A percentile compares a stretch with the other conserved stretches of the same genome.
Conservation (phyloP, 1,284 basidiomycete species). For the Cryptococcus neoformans region DNA sequence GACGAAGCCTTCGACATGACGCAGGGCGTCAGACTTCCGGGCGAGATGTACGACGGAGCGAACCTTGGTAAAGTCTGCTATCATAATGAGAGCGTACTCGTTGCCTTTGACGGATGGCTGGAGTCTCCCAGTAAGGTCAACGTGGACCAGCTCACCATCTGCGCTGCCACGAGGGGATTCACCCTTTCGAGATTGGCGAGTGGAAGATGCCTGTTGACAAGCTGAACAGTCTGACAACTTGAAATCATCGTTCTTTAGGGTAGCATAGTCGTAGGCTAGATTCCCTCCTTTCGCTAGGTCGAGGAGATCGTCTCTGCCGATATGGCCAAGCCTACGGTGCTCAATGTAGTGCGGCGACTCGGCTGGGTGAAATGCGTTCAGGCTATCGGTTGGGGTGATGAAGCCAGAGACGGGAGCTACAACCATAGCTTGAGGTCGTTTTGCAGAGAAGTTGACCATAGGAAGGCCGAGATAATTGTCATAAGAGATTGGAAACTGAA, state of each 20-base stretch:
- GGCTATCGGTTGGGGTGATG: too few relatives aligned
- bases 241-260: background rate
- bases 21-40: background rate
- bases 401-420: too few relatives aligned
- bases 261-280: background rate
- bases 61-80: background rate
- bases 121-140: background rate
- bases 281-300: background rate
- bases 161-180: background rate
- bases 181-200: background rate
- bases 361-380: background rate
- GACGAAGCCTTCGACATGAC: background rate
- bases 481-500: too few relatives aligned
- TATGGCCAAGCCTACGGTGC: background rate
- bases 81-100: background rate
- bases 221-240: background rate
- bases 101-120: background rate
- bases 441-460: too few relatives aligned
- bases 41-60: background rate
- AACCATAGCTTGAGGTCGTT: too few relatives aligned
- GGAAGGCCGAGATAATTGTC: too few relatives aligned
- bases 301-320: background rate
- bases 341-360: background rate
- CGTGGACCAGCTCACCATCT: background rate
- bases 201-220: background rate